A percentile compares a stretch with the other conserved stretches of the same genome.
These are phyloP conservation scores for Pseudocercospora macadamiae DNA, from an alignment of 2,329 filamentous ascomycete genomes.

Conservation along the genomic window DNA sequence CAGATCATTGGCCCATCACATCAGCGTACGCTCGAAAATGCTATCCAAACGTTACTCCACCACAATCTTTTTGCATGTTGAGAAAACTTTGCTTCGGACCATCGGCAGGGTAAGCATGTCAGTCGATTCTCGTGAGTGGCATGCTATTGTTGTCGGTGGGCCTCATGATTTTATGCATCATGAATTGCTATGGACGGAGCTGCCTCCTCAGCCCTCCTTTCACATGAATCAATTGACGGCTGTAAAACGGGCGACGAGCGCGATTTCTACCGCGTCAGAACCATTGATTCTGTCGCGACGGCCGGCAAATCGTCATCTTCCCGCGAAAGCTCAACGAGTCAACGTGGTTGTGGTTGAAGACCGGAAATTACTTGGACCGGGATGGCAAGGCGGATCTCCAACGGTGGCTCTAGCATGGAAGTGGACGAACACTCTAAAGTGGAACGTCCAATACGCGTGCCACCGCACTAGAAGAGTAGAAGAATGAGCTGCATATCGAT, in stretches of 20 bases:
- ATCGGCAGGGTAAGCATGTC: not conserved
- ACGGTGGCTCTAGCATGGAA: not conserved
- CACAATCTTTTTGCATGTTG: too few relatives aligned
- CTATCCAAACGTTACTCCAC: too few relatives aligned
- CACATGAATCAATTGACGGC: not conserved
- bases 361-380: not conserved
- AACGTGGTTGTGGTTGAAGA: constrained; percentile 2
- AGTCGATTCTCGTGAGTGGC: not conserved
- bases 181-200: not conserved
- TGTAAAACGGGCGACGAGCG: not conserved
- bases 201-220: not conserved
- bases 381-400: not conserved
- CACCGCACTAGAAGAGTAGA: not conserved
- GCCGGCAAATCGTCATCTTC: not conserved
- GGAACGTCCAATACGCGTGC: not conserved
- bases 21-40: too few relatives aligned
- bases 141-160: not conserved
- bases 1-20: too few relatives aligned
- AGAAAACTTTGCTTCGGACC: too few relatives aligned
- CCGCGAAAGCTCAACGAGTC: not conserved
- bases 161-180: too few relatives aligned
- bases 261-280: not conserved
- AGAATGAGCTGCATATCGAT: not conserved
- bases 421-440: too few relatives aligned
- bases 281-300: not conserved